phyloP scores from a whole-genome alignment of 352 stramenopile genomes.

The Pythium phragmitis region DNA sequence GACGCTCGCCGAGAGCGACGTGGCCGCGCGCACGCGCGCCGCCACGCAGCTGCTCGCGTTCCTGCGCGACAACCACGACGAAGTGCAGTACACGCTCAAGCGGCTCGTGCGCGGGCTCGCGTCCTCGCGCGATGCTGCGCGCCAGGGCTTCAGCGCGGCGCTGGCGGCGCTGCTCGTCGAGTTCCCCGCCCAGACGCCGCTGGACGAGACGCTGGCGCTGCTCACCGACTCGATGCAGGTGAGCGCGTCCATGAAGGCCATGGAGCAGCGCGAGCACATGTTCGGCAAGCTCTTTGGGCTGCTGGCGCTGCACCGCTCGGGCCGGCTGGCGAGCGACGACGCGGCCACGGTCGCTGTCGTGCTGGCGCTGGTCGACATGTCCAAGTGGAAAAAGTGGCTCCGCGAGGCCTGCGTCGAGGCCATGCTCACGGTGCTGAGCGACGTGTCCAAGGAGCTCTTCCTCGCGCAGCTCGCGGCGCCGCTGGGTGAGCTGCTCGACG shows the following conservation, averaged over 20 bases:
- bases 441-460: conserved; percentile 54
- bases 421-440: conserved; percentile 53
- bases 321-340: conserved; percentile 38
- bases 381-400: conserved; percentile 87
- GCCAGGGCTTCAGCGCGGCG: conserved; percentile 89
- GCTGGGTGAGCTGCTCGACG: conserved; percentile 30
- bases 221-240: conserved; percentile 80
- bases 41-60: conserved; percentile 60
- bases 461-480: conserved; percentile 38
- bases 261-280: conserved; percentile 92
- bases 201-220: conserved; percentile 57
- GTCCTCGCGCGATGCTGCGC: conserved; percentile 85
- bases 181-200: conserved; percentile 41
- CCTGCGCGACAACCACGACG: conserved; percentile 30
- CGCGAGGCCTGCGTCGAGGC: conserved; percentile 77
- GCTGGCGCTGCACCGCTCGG: conserved; percentile 78
- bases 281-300: conserved; percentile 90
- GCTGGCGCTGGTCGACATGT: conserved; percentile 41
- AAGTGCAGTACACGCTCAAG: conserved; percentile 91
- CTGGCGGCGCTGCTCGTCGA: conserved; percentile 62
- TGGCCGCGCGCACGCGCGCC: conserved; percentile 48
- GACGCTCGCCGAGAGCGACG: conserved; percentile 79
- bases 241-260: conserved; percentile 84
- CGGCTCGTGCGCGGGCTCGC: conserved; percentile 87
- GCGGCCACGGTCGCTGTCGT: conserved; percentile 42